Evolutionary conservation across 805 yeast species (phyloP).

Genomic region (Clavispora phyllophila): DNA sequence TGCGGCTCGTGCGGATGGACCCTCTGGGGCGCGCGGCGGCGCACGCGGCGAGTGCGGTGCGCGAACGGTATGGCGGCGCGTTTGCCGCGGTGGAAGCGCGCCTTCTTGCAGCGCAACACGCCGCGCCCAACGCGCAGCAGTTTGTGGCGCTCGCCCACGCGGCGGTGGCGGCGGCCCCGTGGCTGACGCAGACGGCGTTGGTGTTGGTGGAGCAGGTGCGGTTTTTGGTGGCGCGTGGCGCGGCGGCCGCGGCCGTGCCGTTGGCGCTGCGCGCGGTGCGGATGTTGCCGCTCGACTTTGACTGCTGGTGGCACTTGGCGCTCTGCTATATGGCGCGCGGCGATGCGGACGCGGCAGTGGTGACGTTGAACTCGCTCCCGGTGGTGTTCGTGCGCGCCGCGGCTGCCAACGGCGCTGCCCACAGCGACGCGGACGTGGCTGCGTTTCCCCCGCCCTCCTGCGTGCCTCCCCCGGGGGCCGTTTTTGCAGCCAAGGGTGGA

Average conservation of each 20-base stretch:
- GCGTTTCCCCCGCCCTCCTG: neutral
- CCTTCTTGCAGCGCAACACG: constrained; percentile 27
- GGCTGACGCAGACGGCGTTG: constrained; percentile 49
- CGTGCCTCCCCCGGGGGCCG: constrained; percentile 18
- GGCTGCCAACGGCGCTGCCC: neutral
- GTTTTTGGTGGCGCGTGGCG: constrained; percentile 51
- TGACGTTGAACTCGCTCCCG: constrained; percentile 72
- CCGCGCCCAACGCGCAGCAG: constrained; percentile 38
- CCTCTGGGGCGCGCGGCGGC: constrained; percentile 23
- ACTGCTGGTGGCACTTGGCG: constrained; percentile 64
- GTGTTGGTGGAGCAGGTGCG: constrained; percentile 59
- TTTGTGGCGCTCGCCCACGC: constrained; percentile 43
- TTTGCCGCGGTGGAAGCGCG: constrained; percentile 34
- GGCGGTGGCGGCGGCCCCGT: constrained; percentile 19
- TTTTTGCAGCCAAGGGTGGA: no score
- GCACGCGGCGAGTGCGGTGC: constrained; percentile 36
- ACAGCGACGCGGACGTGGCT: no score
- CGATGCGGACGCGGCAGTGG: constrained; percentile 56
- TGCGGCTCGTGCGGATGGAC: constrained; percentile 39
- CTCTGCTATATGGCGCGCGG: constrained; percentile 52
- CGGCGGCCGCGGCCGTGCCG: constrained; percentile 51
- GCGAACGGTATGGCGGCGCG: constrained; percentile 8
- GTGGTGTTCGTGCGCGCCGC: constrained; percentile 28
- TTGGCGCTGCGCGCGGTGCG: constrained; percentile 58
- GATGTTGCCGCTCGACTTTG: constrained; percentile 72